Base-by-base conservation (phyloP, 306 rosid genomes). In the Cicer pinnatifidum region DNA sequence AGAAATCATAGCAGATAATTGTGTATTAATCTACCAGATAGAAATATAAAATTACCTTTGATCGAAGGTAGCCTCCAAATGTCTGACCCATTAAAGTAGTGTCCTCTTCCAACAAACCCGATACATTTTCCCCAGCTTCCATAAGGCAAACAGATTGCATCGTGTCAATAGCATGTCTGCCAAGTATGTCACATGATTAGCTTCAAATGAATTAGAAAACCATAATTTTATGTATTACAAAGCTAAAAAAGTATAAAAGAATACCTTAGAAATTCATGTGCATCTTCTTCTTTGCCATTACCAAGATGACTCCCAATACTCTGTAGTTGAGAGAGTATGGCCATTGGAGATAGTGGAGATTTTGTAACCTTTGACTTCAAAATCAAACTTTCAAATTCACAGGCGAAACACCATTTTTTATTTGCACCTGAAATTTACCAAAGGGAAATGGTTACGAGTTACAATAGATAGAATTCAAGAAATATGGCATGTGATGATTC, bases 211-310 rank as follows among this genome's bases (percentile, higher is more conserved):
- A 79, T 52, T 64, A 70, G 50, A 69, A 61, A 51, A 52, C 39
- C 39, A 79, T 56, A 15, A 13, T 16, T 12, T 56, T 44, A 54
- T 44, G 62, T 20, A 64, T 33, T 37, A 77, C 72, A 60, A 3
- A 13, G 20, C 65, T 28, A 45, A 72, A 70, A 70, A 66, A 19
- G 44, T 40, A 72, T 71, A 48, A 62, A 69, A 77, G 37, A 77
- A 54, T 47, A 94, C 97, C 99, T 90, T 69, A 94, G 75, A 84
- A 94, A 94, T 68, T 94, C 99, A 60, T 94, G 99, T 20, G 99
- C 97, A 70, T 94, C 99, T 86, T 94, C 97, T 86, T 94, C 97
- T 83, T 85, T 89, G 62, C 99, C 99, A 80, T 81, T 88, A 75
- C 90, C 86, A 77, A 94, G 96, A 75, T 84, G 99, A 81, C 91